Evolutionary conservation across 495 filamentous ascomycete species (phyloP).

Genomic region (Rhypophila decipiens): DNA sequence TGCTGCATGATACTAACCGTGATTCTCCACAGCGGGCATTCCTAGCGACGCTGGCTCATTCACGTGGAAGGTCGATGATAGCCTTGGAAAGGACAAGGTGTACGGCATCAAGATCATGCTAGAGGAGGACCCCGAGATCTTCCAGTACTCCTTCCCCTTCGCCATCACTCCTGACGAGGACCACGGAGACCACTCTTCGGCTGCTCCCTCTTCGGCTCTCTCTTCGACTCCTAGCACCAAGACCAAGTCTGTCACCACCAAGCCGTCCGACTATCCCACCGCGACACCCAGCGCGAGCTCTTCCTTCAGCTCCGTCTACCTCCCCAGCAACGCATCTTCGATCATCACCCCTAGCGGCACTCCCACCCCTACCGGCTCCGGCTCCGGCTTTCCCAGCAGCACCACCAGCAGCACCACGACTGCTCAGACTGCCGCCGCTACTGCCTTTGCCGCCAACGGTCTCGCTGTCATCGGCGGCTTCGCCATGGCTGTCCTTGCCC

Average conservation of each 20-base stretch:
- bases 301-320: conserved; percentile 5
- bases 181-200: conserved; percentile 1
- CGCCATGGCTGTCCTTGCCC: conserved; percentile 32
- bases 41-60: conserved; percentile 23
- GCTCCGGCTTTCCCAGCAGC: conserved; percentile 1
- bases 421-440: conserved; percentile 25
- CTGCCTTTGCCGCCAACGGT: conserved; percentile 24
- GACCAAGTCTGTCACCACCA: conserved; percentile 5
- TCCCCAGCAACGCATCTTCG: conserved; percentile 6
- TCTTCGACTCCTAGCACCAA: conserved; percentile 2
- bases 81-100: conserved; percentile 28
- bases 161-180: conserved; percentile 26
- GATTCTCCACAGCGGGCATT: conserved; percentile 20
- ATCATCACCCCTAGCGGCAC: not conserved
- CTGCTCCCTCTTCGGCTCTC: conserved; percentile 8
- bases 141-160: conserved; percentile 49
- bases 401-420: conserved; percentile 1
- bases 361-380: conserved; percentile 1
- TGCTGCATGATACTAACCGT: conserved; percentile 3
- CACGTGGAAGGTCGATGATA: conserved; percentile 32
- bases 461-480: conserved; percentile 35
- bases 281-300: conserved; percentile 5
- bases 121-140: conserved; percentile 27
- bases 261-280: conserved; percentile 7
- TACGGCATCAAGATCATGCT: conserved; percentile 41